These are phyloP conservation scores for Candida jianshihensis DNA, from an alignment of 805 yeast species.

Conservation along the genomic window DNA sequence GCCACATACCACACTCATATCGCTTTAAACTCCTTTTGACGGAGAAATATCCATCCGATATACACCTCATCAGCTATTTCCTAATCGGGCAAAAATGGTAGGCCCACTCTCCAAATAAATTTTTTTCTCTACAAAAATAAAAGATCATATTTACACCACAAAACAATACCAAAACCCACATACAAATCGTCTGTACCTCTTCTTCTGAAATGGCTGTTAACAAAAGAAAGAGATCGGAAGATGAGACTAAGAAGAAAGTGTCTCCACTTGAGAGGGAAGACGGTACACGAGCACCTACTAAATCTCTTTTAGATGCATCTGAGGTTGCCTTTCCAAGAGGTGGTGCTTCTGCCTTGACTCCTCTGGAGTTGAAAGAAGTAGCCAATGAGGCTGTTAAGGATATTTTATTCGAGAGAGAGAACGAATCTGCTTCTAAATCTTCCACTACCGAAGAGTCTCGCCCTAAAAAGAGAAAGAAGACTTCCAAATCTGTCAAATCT, in stretches of 20 bases:
- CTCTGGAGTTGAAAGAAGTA: constrained; percentile 87
- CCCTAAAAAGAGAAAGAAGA: constrained; percentile 37
- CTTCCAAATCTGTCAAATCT: constrained; percentile 21
- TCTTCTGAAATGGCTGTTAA: constrained; percentile 18
- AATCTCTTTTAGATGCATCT: constrained; percentile 29
- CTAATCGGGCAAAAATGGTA: constrained; percentile 13
- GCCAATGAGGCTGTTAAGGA: constrained; percentile 89
- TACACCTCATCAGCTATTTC: constrained; percentile 17
- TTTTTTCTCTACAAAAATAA: constrained; percentile 5
- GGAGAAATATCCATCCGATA: background rate
- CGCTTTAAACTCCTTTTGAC: too few species aligned
- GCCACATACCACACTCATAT: too few species aligned
- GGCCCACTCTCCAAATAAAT: constrained; percentile 10
- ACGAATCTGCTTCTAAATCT: constrained; percentile 1
- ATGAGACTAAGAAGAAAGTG: constrained; percentile 27
- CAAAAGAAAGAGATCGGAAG: constrained; percentile 45
- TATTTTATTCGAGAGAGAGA: constrained; percentile 53
- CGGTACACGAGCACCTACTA: constrained; percentile 29
- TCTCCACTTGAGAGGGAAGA: constrained; percentile 35
- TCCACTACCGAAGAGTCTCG: constrained; percentile 13
- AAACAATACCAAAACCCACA: background rate
- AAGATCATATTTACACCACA: background rate
- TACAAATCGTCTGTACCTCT: background rate
- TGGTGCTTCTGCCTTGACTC: constrained; percentile 78
- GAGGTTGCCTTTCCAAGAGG: constrained; percentile 83